These are phyloP conservation scores for Talaromyces wortmannii DNA, from an alignment of 495 filamentous ascomycete genomes.

Conservation along the genomic window DNA sequence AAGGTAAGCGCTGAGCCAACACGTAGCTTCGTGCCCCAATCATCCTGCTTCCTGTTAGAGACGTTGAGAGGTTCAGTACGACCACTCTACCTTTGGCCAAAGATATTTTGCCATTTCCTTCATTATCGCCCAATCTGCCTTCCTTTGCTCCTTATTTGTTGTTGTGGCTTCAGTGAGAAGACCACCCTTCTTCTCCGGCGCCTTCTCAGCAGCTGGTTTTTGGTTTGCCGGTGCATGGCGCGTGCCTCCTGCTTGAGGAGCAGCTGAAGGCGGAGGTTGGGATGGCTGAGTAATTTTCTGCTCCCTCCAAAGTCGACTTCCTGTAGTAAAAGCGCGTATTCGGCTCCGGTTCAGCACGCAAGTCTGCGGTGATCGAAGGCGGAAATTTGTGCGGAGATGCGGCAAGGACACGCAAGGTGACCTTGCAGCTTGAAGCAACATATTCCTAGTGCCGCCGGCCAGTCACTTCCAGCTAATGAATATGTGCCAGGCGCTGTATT, in stretches of 20 bases:
- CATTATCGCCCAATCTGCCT: constrained; percentile 97
- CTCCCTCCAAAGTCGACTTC: constrained; percentile 10
- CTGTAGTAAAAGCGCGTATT: constrained; percentile 22
- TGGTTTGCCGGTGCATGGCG: constrained; percentile 5
- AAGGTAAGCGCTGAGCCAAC: constrained; percentile 75
- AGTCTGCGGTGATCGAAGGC: constrained; percentile 15
- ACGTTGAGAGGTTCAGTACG: neutral
- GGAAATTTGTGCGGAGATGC: constrained; percentile 20
- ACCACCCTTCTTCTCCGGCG: constrained; percentile 34
- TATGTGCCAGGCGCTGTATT: neutral
- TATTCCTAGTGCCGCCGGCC: constrained; percentile 15
- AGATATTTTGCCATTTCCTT: constrained; percentile 94
- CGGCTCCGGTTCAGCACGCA: constrained; percentile 16
- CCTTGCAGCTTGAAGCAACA: constrained; percentile 39
- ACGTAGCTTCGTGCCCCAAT: constrained; percentile 71
- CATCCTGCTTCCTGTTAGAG: constrained; percentile 41
- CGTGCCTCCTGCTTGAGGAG: constrained; percentile 3
- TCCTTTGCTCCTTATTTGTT: constrained; percentile 78
- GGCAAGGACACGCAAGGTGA: constrained; percentile 31
- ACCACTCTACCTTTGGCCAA: constrained; percentile 73
- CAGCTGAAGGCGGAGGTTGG: constrained; percentile 7
- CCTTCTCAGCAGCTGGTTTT: constrained; percentile 10
- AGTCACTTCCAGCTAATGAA: constrained; percentile 5
- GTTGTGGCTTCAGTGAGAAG: constrained; percentile 49
- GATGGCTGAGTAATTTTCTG: constrained; percentile 11